Evolutionary conservation across 495 filamentous ascomycete genomes (phyloP), one percentile per base, ranked within the genome.

Genomic region (Hypoxylon perforatum): DNA sequence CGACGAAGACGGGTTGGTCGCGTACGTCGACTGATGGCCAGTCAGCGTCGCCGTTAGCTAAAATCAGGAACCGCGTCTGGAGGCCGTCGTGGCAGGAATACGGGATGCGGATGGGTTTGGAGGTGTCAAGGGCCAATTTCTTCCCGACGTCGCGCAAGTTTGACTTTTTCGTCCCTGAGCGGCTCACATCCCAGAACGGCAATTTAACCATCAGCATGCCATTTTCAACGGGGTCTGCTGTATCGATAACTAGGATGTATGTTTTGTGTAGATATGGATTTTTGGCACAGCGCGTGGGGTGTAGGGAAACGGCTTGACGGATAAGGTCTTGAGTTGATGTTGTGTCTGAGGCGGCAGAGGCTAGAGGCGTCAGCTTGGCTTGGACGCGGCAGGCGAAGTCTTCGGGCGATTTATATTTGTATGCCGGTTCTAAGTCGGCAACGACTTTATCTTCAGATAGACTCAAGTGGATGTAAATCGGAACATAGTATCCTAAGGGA

Each of bases 151-250:
- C 4, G 61, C 17, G 61, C 11, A 44, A 25, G 30, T 63, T 50
- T 38, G 58, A 54, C 33, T 62, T 55, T 35, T 52, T 39, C 22
- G 61, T 22, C 19, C 25, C 53, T 41, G 12, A 58, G 45, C 8
- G 41, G 41, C 41, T 44, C 41, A 15, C 41, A 44, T 63, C 61
- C 61, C 61, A 63, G 4, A 54, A 23, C 17, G 61, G 61, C 22
- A 65, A n/a, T 36, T 65, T 59, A 14, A 65, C 61, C 61, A 65
- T 59, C 14, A 65, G 54, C 50, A 65, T 59, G 45, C 61, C 61
- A 25, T 65, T 59, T n/a, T 65, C 61, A 0, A 39, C 44, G 3
- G 61, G 61, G 45, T 65, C 54, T 25, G 61, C 18, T 7, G 61
- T 65, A 28, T 65, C 61, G 45, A 59, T 51, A n/a, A 65, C 54